phyloP scores from a whole-genome alignment of 2,329 filamentous ascomycete genomes.

The Huntiella omanensis region DNA sequence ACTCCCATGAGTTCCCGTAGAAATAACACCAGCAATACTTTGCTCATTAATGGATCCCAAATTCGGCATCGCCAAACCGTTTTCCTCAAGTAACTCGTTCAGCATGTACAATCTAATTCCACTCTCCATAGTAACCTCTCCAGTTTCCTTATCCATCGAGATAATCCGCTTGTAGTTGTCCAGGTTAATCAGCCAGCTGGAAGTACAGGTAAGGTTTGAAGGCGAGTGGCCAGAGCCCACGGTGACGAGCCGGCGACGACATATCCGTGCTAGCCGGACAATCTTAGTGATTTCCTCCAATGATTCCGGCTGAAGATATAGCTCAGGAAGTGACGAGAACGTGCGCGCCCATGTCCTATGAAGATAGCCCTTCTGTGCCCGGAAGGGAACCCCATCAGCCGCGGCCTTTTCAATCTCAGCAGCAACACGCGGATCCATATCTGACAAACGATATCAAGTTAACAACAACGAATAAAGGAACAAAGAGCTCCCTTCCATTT shows the following conservation, averaged over 20 bases:
- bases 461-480: too few species aligned
- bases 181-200: constrained; percentile 85
- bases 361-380: constrained; percentile 48
- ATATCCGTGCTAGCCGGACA: constrained; percentile 60
- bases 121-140: constrained; percentile 61
- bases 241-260: constrained; percentile 62
- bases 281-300: constrained; percentile 68
- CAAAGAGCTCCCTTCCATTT: not conserved
- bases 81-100: constrained; percentile 51
- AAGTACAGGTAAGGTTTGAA: constrained; percentile 79
- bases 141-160: constrained; percentile 44
- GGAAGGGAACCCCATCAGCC: constrained; percentile 43
- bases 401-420: constrained; percentile 8
- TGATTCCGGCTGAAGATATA: constrained; percentile 72
- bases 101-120: constrained; percentile 68
- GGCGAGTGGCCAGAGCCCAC: constrained; percentile 89
- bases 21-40: constrained; percentile 78
- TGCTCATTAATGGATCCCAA: constrained; percentile 91
- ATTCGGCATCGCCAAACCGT: constrained; percentile 74
- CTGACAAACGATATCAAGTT: not conserved
- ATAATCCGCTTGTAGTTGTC: constrained; percentile 63
- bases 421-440: constrained; percentile 5
- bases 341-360: constrained; percentile 94
- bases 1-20: constrained; percentile 85
- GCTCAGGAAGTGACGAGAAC: constrained; percentile 72